A percentile compares a stretch with the other conserved stretches of the same genome.
Evolutionary conservation across 257 asterid species (phyloP).

Genomic region (Nyctanthes arbortristis): DNA sequence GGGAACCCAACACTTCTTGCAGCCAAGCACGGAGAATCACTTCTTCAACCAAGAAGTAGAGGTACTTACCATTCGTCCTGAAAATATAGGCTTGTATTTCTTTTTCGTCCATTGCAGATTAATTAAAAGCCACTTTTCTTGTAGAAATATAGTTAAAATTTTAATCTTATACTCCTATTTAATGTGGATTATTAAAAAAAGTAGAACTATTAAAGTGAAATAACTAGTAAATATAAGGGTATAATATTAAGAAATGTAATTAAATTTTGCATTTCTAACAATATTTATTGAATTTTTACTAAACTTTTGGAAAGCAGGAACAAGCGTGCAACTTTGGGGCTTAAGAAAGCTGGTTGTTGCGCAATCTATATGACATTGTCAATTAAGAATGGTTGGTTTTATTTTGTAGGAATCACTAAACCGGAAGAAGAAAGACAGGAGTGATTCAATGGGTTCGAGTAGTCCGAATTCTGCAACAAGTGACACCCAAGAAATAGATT

Average conservation of each 20-base stretch:
- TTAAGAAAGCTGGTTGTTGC: neutral
- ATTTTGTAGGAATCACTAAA: constrained; percentile 47
- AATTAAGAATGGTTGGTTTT: too few relatives aligned
- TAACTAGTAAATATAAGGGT: neutral
- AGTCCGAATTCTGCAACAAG: constrained; percentile 54
- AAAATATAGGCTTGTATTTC: too few relatives aligned
- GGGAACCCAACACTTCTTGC: constrained; percentile 52
- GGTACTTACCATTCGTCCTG: too few relatives aligned
- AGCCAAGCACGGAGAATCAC: constrained; percentile 59
- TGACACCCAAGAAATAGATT: constrained; percentile 68
- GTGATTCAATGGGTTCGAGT: constrained; percentile 44
- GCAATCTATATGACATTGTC: too few relatives aligned
- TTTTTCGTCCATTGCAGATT: too few relatives aligned
- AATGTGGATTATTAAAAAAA: too few relatives aligned
- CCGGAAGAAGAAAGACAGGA: constrained; percentile 40
- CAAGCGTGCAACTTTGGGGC: neutral
- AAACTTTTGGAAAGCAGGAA: neutral
- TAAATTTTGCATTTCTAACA: too few relatives aligned
- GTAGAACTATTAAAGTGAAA: too few relatives aligned
- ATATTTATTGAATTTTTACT: neutral
- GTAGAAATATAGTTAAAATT: too few relatives aligned
- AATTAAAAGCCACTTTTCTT: too few relatives aligned
- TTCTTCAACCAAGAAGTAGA: constrained; percentile 50
- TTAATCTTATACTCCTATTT: too few relatives aligned
- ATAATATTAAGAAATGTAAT: neutral